Evolutionary conservation across 164 flowering plant genomes (phyloP), one percentile per base, ranked within the genome.

Genomic region (Hamamelis virginiana): DNA sequence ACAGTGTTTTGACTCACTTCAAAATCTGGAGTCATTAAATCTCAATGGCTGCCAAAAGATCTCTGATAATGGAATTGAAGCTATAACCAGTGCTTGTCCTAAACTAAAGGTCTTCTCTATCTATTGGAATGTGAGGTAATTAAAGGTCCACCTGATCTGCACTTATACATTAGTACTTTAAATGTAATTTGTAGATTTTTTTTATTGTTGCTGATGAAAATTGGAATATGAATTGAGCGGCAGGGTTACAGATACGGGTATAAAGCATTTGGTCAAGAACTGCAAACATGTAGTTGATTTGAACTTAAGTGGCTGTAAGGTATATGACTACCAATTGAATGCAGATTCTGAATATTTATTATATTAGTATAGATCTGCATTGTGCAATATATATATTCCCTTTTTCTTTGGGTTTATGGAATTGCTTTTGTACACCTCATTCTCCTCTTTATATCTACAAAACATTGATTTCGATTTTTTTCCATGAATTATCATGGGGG

Each of bases 291-390:
- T 91, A 44, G 72, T 78, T 70, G 83, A 90, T 73, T 74, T 94
- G 80, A 94, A 94, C 83, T 78, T 91, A 67, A 94, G 98, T 80
- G 97, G 98, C 61, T 91, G 97, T 77, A 91, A 91, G 97, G 98
- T 94, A 87, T 65, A 21, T 66, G 45, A 61, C 41, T 28, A 9
- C 4, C 33, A 12, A 57, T 9, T 0, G 13, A 23, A 1, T 9
- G 12, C 25, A 25, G 38, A 5, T 57, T 57, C 33, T 57, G n/a
- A n/a, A n/a, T n/a, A n/a, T n/a, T n/a, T n/a, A n/a, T n/a, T n/a
- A n/a, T n/a, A n/a, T n/a, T n/a, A n/a, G n/a, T n/a, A n/a, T n/a
- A n/a, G n/a, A n/a, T n/a, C n/a, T n/a, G n/a, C n/a, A n/a, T n/a
- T n/a, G n/a, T n/a, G n/a, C n/a, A n/a, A n/a, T n/a, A n/a, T n/a